Evolutionary conservation across 768 basidiomycete genomes (phyloP), one percentile per base, ranked within the genome.

Genomic region (Amanita thiersii): DNA sequence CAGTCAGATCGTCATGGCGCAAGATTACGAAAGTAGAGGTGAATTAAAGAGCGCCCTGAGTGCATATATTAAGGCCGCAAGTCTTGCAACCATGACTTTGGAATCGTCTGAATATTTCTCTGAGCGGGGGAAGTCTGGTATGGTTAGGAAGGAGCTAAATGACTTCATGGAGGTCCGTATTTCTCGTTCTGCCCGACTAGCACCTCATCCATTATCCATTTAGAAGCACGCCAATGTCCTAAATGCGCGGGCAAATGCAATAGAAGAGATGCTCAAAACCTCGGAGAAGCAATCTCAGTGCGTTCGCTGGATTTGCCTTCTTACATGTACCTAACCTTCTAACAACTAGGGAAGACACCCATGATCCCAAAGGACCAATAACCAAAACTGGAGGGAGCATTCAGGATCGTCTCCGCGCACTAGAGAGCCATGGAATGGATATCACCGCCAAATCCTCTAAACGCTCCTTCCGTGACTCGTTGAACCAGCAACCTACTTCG

Each of bases 401-500:
- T 45, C 83, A 84, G 18, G 89, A 90, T 63, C 75, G 91, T 37
- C 71, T 91, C 62, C 77, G 73, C 50, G 77, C 83, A 11, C 61
- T 94, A 14, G 73, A 81, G 54, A 77, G 76, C 45, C 79, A 75
- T 35, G 91, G 91, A 1, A 59, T 92, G 54, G 64, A 70, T 8
- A 69, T 79, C 12, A 67, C 70, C 19, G 64, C 71, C 9, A 85
- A 83, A 56, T 72, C 76, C 26, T 55, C 70, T 38, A 85, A 83
- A 56, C 72, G 76, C 26, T 55, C 70, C 37, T 77, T 80, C 31
- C 76, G 73, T 45, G 77, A 80, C 50, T 45, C 69, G 7, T 54
- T 70, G 25, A 57, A 59, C 37, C 50, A 62, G 21, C n/a, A n/a
- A n/a, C 65, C 72, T 25, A 65, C 63, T 38, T 51, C 72, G 48